phyloP scores from a whole-genome alignment of 78 protist species.

The Polysphondylium violaceum region DNA sequence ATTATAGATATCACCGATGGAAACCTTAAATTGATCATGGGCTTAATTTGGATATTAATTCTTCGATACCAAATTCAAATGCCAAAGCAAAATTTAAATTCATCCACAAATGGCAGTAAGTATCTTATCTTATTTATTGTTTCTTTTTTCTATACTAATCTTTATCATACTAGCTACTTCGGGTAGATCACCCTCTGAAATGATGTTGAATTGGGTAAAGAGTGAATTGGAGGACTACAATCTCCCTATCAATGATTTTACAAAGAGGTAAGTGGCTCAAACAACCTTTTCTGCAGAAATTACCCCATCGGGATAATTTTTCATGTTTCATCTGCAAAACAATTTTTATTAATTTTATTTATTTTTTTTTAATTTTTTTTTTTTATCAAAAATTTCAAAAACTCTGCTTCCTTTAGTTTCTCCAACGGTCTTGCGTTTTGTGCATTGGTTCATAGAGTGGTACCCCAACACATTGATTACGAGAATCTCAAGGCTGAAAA shows the following conservation, averaged over 20 bases:
- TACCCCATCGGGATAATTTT: not conserved
- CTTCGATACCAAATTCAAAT: slow-evolving; percentile 67
- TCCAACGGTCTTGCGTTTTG: slow-evolving; percentile 46
- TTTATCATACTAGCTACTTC: not conserved
- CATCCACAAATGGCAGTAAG: not conserved
- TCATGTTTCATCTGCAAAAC: not conserved
- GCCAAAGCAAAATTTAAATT: not conserved
- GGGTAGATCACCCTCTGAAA: not conserved
- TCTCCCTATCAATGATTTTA: slow-evolving; percentile 6
- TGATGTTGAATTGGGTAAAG: slow-evolving; percentile 24
- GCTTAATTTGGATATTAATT: slow-evolving; percentile 85
- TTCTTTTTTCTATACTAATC: not conserved
- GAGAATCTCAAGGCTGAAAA: not conserved
- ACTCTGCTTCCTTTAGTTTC: slow-evolving; percentile 12
- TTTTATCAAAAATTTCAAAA: not conserved
- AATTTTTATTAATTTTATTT: not conserved
- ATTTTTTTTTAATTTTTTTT: not conserved
- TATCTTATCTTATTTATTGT: not conserved
- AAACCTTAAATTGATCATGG: slow-evolving; percentile 66
- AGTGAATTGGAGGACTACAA: not conserved
- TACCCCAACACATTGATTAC: slow-evolving; percentile 43
- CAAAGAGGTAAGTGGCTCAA: slow-evolving; percentile 14
- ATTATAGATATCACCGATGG: slow-evolving; percentile 54
- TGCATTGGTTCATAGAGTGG: slow-evolving; percentile 45
- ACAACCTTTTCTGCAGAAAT: not conserved